Evolutionary conservation across 768 basidiomycete genomes (phyloP).

Genomic region (Boletus reticulatus): DNA sequence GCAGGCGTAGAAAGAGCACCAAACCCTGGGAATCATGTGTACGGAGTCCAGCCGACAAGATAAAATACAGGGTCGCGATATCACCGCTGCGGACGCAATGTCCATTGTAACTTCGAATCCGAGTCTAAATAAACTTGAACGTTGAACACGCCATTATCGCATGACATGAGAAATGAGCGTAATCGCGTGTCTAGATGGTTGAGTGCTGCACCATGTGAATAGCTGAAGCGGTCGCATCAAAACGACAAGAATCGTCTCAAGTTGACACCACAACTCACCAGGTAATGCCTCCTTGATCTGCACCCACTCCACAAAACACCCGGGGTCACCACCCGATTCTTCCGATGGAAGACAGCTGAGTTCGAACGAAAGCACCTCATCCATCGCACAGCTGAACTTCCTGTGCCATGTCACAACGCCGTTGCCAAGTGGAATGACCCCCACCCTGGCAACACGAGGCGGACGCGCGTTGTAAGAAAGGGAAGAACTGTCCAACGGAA

Average conservation of each 20-base stretch:
- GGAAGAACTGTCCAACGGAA: slow-evolving; percentile 3
- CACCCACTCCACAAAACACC: slow-evolving; percentile 10
- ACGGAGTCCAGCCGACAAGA: no score
- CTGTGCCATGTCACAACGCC: slow-evolving; percentile 7
- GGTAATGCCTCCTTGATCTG: slow-evolving; percentile 11
- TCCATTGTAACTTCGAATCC: no score
- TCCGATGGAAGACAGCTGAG: slow-evolving; percentile 6
- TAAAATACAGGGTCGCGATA: no score
- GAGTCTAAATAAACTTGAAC: no score
- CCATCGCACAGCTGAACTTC: slow-evolving; percentile 4
- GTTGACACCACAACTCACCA: not conserved
- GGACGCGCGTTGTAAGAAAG: slow-evolving; percentile 11
- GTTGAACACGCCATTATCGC: no score
- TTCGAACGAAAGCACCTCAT: slow-evolving; percentile 15
- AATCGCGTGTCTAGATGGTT: not conserved
- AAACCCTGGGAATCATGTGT: no score
- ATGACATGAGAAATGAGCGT: no score
- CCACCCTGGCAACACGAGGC: slow-evolving; percentile 3
- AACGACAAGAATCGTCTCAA: not conserved
- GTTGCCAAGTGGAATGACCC: not conserved
- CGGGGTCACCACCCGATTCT: slow-evolving; percentile 6
- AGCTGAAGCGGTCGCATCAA: not conserved
- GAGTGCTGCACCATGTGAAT: slow-evolving; percentile 12
- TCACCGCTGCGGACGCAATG: no score
- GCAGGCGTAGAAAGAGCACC: no score